These are phyloP conservation scores for Diatrype stigma DNA, from an alignment of 2,329 filamentous ascomycete species.

Conservation along the genomic window DNA sequence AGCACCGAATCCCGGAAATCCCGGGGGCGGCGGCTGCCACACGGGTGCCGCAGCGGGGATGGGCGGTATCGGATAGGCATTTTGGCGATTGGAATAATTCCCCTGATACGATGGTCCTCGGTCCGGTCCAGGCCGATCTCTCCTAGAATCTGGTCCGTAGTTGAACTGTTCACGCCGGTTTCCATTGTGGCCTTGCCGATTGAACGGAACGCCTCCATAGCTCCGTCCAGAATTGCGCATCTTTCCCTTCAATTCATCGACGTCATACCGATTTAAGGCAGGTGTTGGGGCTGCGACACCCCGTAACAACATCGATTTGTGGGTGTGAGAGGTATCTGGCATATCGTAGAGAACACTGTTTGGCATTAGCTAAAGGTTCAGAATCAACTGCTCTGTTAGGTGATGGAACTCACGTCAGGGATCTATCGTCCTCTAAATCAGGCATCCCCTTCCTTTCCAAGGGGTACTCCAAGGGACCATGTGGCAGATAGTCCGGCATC, in stretches of 20 bases:
- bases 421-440: constrained; percentile 77
- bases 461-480: constrained; percentile 75
- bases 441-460: constrained; percentile 69
- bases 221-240: constrained; percentile 62
- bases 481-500: constrained; percentile 78
- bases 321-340: constrained; percentile 64
- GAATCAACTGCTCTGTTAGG: neutral
- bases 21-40: constrained; percentile 36
- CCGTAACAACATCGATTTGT: constrained; percentile 92
- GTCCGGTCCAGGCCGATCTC: constrained; percentile 15
- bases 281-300: constrained; percentile 71
- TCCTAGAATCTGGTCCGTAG: constrained; percentile 27
- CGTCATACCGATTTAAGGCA: constrained; percentile 70
- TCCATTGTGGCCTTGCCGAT: constrained; percentile 22
- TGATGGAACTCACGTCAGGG: constrained; percentile 64
- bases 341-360: constrained; percentile 80
- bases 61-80: constrained; percentile 23
- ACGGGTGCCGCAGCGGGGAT: constrained; percentile 24
- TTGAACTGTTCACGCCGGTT: constrained; percentile 26
- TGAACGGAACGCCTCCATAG: constrained; percentile 63
- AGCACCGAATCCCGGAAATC: constrained; percentile 31
- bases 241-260: constrained; percentile 67
- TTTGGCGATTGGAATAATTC: constrained; percentile 43
- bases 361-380: constrained; percentile 24
- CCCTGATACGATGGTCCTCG: constrained; percentile 26